Percentiles rank a stretch among this genome's conserved stretches.
Conservation (phyloP, 2,329 filamentous ascomycete species). For the Colletotrichum endophyticum region DNA sequence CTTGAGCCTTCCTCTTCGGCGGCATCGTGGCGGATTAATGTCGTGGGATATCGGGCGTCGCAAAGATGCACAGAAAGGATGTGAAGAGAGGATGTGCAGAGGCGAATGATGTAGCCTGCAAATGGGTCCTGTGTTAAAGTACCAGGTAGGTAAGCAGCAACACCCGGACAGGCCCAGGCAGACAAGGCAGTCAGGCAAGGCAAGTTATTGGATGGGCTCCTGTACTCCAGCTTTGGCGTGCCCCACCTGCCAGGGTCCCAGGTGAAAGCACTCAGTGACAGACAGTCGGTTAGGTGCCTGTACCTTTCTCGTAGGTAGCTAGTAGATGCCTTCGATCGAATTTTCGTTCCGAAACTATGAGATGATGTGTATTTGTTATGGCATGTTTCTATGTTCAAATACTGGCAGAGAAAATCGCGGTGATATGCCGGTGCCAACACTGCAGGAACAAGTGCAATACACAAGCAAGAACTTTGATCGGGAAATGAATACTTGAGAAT, state of each 20-base stretch:
- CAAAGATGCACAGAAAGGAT: not conserved
- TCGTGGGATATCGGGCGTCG: not conserved
- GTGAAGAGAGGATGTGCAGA: not conserved
- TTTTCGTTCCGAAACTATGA: not conserved
- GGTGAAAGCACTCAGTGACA: not conserved
- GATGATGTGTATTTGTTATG: not conserved
- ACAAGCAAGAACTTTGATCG: not conserved
- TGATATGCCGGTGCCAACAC: not conserved
- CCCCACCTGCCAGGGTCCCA: not conserved
- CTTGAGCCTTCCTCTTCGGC: conserved; percentile 71
- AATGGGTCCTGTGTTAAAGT: not conserved
- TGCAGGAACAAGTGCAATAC: not conserved
- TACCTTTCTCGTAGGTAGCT: too few species aligned
- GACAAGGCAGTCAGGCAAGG: not conserved
- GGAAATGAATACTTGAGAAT: not conserved
- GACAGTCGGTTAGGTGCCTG: not conserved
- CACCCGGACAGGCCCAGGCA: not conserved
- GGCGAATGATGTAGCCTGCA: conserved; percentile 10
- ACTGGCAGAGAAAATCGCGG: not conserved
- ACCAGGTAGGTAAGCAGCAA: not conserved
- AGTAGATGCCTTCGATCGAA: not conserved
- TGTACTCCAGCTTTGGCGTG: not conserved
- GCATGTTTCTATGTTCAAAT: not conserved
- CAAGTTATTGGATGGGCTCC: not conserved
- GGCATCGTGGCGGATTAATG: conserved; percentile 56